Evolutionary conservation across 192 early-diverging fungal species (phyloP).

Genomic region (Podila epigama): DNA sequence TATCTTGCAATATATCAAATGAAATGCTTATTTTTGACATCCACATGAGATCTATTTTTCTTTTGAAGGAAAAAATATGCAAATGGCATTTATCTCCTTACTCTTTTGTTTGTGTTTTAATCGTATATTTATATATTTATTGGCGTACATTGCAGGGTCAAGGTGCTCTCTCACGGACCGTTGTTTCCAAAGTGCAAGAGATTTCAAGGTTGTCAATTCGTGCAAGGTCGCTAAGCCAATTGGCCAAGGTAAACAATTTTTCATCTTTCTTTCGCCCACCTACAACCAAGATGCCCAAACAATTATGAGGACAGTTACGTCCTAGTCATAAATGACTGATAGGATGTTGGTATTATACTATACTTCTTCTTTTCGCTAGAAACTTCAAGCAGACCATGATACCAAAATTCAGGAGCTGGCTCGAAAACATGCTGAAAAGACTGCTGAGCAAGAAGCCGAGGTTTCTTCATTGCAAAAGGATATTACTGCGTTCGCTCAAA

Average conservation of each 20-base stretch:
- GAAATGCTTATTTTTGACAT: too few relatives aligned
- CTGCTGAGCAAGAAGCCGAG: constrained; percentile 7
- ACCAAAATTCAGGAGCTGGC: constrained; percentile 6
- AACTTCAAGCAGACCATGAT: constrained; percentile 16
- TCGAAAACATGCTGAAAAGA: neutral
- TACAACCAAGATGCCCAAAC: too few relatives aligned
- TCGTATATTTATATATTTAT: too few relatives aligned
- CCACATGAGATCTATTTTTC: too few relatives aligned
- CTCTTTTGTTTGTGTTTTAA: too few relatives aligned
- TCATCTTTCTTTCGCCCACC: too few relatives aligned
- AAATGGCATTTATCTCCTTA: too few relatives aligned
- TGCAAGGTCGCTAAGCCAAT: neutral
- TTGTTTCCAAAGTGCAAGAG: neutral
- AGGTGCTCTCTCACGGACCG: neutral
- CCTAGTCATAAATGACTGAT: too few relatives aligned
- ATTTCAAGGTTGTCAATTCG: neutral
- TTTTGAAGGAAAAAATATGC: too few relatives aligned
- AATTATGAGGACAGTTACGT: too few relatives aligned
- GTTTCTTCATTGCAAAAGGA: constrained; percentile 6
- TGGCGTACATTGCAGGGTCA: neutral
- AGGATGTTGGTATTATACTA: too few relatives aligned
- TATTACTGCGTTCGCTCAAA: constrained; percentile 1
- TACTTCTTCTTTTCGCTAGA: neutral
- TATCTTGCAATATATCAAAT: too few relatives aligned
- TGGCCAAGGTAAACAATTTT: neutral